A percentile compares a stretch with the other conserved stretches of the same genome.
Conservation (phyloP, 352 stramenopile species). For the Pythium aphanidermatum region DNA sequence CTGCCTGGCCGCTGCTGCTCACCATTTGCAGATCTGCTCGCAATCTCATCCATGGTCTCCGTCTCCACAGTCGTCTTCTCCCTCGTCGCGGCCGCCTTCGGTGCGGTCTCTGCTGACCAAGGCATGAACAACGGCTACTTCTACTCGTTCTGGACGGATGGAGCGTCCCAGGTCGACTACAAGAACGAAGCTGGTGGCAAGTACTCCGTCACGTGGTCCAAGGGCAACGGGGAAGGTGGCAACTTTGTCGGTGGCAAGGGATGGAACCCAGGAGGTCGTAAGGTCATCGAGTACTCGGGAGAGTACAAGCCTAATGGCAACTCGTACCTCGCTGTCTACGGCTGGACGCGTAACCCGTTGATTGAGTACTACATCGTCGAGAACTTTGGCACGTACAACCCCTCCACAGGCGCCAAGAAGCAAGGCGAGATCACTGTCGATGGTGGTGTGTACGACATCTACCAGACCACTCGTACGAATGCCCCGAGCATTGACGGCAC, state of each 20-base stretch:
- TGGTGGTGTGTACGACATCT: conserved; percentile 9
- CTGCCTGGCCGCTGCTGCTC: too few species aligned
- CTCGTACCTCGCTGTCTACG: conserved; percentile 6
- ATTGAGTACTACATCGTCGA: conserved; percentile 13
- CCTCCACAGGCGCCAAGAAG: conserved; percentile 4
- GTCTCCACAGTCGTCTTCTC: conserved; percentile 1
- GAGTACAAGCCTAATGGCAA: conserved; percentile 3
- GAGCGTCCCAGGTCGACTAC: not conserved
- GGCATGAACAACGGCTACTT: conserved; percentile 4
- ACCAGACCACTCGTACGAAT: conserved; percentile 5
- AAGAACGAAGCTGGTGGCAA: conserved; percentile 3
- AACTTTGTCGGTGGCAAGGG: conserved; percentile 7
- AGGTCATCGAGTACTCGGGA: conserved; percentile 5
- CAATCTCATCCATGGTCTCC: too few species aligned
- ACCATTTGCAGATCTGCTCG: too few species aligned
- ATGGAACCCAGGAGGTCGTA: conserved; percentile 1
- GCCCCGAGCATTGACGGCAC: conserved; percentile 8
- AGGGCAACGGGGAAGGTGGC: conserved; percentile 1
- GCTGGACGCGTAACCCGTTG: conserved; percentile 7
- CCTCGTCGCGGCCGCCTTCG: not conserved
- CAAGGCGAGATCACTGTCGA: not conserved
- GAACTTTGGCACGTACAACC: conserved; percentile 11
- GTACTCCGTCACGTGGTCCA: conserved; percentile 1
- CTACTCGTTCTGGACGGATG: conserved; percentile 11
- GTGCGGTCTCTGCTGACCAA: not conserved